Evolutionary conservation across 2,329 filamentous ascomycete genomes (phyloP).

Genomic region (Purpureocillium lavendulum): DNA sequence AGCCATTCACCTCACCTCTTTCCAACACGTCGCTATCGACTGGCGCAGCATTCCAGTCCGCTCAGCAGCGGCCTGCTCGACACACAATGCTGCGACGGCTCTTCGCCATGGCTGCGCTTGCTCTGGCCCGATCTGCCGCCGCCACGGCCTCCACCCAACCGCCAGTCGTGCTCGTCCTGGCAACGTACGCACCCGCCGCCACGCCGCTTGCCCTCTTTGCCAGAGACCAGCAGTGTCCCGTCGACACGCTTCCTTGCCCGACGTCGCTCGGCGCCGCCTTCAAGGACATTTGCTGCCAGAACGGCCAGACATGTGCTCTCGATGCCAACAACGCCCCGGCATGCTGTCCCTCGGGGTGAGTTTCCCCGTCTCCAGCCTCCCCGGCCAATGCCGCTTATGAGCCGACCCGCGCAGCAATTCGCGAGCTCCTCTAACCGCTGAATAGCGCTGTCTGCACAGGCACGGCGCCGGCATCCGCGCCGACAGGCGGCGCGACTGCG

Average conservation of each 20-base stretch:
- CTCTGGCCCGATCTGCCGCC: too few relatives aligned
- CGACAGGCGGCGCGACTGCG: constrained; percentile 24
- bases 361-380: constrained; percentile 2
- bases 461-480: constrained; percentile 34
- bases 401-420: too few relatives aligned
- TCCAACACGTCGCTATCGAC: too few relatives aligned
- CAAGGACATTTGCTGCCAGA: constrained; percentile 40
- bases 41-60: too few relatives aligned
- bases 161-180: neutral
- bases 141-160: neutral
- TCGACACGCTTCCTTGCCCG: constrained; percentile 42
- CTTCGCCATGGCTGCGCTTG: neutral
- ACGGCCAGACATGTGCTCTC: constrained; percentile 40
- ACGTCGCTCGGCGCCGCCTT: constrained; percentile 36
- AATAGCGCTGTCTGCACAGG: constrained; percentile 47
- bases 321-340: constrained; percentile 41
- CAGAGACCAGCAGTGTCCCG: constrained; percentile 31
- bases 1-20: too few relatives aligned
- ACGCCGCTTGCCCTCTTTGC: constrained; percentile 11
- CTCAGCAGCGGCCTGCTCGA: too few relatives aligned
- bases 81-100: neutral
- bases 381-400: neutral
- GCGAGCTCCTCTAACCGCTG: too few relatives aligned
- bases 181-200: constrained; percentile 13
- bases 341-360: constrained; percentile 45